These are phyloP conservation scores for Picochlorum sp. DNA, from an alignment of 139 green algal genomes.

Conservation along the genomic window DNA sequence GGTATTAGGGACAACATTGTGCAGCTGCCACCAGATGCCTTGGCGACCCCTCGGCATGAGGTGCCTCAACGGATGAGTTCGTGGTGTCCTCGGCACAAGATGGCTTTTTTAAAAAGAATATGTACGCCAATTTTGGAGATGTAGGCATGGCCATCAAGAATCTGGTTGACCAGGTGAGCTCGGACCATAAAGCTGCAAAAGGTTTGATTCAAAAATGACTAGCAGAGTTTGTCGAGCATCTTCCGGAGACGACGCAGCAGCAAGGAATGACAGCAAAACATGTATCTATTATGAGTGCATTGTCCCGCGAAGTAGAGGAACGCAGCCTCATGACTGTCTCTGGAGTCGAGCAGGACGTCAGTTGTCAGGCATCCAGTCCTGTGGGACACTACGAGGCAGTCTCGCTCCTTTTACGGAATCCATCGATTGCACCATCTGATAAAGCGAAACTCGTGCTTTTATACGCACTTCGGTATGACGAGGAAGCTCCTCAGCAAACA, in stretches of 20 bases:
- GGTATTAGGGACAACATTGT: slow-evolving; percentile 47
- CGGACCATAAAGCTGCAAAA: slow-evolving; percentile 1
- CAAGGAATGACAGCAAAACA: slow-evolving; percentile 78
- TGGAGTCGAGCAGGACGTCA: slow-evolving; percentile 82
- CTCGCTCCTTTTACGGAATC: slow-evolving; percentile 10
- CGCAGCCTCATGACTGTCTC: slow-evolving; percentile 65
- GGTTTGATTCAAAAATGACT: slow-evolving; percentile 64
- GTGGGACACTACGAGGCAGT: slow-evolving; percentile 23
- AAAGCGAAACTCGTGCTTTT: slow-evolving; percentile 71
- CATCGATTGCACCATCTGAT: slow-evolving; percentile 8
- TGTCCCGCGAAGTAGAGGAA: slow-evolving; percentile 46
- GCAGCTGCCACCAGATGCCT: slow-evolving; percentile 16
- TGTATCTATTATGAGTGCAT: slow-evolving; percentile 74
- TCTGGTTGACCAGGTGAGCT: slow-evolving; percentile 24
- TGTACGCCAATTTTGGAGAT: slow-evolving; percentile 75
- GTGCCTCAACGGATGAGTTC: slow-evolving; percentile 53
- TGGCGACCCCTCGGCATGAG: slow-evolving; percentile 9
- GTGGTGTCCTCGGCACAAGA: slow-evolving; percentile 52
- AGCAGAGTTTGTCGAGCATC: slow-evolving; percentile 75
- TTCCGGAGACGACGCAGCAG: slow-evolving; percentile 54
- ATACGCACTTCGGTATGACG: slow-evolving; percentile 85
- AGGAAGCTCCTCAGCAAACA: slow-evolving; percentile 46
- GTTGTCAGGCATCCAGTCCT: slow-evolving; percentile 39
- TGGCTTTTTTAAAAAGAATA: slow-evolving; percentile 68
- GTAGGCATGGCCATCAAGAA: slow-evolving; percentile 64